Conservation (phyloP, 495 filamentous ascomycete genomes). For the Annulohypoxylon bovei region DNA sequence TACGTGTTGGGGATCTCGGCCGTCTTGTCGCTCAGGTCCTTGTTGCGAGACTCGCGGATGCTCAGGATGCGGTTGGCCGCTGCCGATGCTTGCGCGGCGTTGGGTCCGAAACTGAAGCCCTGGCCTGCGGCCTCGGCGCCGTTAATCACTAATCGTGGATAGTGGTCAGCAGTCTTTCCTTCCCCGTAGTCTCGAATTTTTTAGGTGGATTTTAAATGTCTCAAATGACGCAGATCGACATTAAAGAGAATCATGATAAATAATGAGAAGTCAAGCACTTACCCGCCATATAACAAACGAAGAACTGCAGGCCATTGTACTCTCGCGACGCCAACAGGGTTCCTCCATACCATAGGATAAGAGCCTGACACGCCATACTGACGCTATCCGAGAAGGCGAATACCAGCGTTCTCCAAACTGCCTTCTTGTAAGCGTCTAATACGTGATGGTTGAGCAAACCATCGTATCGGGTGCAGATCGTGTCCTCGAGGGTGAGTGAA, state of each 20-base stretch:
- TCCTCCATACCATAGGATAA: slow-evolving; percentile 64
- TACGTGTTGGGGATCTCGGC: slow-evolving; percentile 43
- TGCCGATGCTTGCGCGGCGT: slow-evolving; percentile 58
- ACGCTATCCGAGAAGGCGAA: slow-evolving; percentile 58
- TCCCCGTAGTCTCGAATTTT: no score
- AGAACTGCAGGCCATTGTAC: slow-evolving; percentile 51
- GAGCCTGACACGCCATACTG: slow-evolving; percentile 55
- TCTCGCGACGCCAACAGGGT: slow-evolving; percentile 51
- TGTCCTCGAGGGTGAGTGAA: slow-evolving; percentile 64
- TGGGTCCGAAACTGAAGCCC: slow-evolving; percentile 60
- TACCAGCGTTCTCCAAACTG: slow-evolving; percentile 54
- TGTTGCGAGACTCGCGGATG: slow-evolving; percentile 49
- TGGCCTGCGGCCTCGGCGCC: slow-evolving; percentile 58
- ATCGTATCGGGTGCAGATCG: slow-evolving; percentile 59
- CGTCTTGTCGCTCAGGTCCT: slow-evolving; percentile 8
- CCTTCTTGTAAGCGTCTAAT: slow-evolving; percentile 53
- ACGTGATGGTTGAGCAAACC: slow-evolving; percentile 53
- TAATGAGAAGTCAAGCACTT: neutral
- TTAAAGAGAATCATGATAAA: neutral
- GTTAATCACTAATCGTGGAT: slow-evolving; percentile 48
- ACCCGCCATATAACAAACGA: slow-evolving; percentile 59
- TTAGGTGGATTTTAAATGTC: no score
- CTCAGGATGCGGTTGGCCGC: slow-evolving; percentile 58
- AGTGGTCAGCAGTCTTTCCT: neutral
- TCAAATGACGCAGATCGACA: no score